phyloP scores from a whole-genome alignment of 2,329 filamentous ascomycete genomes.

The Colletotrichum eremochloae region DNA sequence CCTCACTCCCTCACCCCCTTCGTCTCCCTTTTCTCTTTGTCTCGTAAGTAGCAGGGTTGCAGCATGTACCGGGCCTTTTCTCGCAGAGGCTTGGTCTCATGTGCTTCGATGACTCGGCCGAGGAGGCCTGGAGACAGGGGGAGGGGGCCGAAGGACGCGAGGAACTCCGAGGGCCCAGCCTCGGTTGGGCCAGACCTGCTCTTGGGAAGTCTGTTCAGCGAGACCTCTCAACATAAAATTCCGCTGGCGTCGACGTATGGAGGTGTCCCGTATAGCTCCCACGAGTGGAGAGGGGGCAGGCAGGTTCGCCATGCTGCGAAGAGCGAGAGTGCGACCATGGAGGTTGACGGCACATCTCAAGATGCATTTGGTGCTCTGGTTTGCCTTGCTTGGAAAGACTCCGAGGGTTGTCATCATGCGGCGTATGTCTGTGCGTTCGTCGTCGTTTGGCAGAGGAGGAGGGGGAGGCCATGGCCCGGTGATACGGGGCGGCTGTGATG shows the following conservation, averaged over 20 bases:
- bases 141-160: background rate
- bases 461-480: background rate
- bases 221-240: background rate
- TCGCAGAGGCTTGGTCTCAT: background rate
- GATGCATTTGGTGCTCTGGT: background rate
- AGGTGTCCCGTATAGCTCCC: background rate
- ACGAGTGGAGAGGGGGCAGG: background rate
- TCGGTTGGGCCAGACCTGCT: background rate
- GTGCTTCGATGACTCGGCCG: slow-evolving; percentile 4
- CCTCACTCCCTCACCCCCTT: background rate
- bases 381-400: background rate
- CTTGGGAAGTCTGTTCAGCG: background rate
- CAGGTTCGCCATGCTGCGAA: background rate
- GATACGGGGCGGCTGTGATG: background rate
- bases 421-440: background rate
- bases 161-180: background rate
- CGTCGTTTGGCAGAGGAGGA: background rate
- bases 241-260: background rate
- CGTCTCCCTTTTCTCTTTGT: background rate
- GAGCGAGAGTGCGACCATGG: background rate
- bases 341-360: background rate
- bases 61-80: background rate
- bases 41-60: background rate
- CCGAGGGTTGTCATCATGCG: background rate
- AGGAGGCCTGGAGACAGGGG: background rate